phyloP scores from a whole-genome alignment of 352 stramenopile species.

The Blastocystis sp. region DNA sequence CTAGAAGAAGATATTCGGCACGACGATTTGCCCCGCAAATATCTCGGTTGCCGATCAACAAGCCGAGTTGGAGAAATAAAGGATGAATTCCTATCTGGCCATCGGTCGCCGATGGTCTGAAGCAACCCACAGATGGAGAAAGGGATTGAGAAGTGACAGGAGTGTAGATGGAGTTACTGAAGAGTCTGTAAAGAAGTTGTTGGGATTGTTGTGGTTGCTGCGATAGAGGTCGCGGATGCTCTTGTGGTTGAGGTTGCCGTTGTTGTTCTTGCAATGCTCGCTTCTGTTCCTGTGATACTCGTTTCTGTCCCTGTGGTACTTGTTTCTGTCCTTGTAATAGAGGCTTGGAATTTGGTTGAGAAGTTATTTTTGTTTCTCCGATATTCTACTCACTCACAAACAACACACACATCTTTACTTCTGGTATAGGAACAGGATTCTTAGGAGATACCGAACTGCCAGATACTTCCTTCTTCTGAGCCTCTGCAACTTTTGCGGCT shows the following conservation, averaged over 20 bases:
- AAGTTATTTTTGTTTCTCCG: too few relatives aligned
- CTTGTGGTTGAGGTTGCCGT: background rate
- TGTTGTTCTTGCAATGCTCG: background rate
- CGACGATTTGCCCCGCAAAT: background rate
- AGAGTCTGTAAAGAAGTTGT: background rate
- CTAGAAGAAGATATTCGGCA: background rate
- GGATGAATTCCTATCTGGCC: background rate
- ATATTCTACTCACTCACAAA: too few relatives aligned
- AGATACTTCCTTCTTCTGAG: constrained; percentile 23
- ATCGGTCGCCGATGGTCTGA: background rate
- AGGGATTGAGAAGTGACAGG: background rate
- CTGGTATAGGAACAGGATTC: too few relatives aligned
- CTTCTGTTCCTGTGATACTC: background rate
- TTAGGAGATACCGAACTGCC: too few relatives aligned
- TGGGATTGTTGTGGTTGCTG: background rate
- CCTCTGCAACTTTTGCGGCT: background rate
- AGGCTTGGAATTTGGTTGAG: too few relatives aligned
- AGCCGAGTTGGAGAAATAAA: constrained; percentile 1
- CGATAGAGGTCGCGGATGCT: background rate
- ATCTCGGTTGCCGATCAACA: constrained; percentile 25
- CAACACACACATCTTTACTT: too few relatives aligned
- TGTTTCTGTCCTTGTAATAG: too few relatives aligned
- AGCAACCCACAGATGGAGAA: background rate
- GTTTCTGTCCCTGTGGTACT: too few relatives aligned
- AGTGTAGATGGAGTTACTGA: background rate